Base-by-base conservation (phyloP, 2,329 filamentous ascomycete species). In the Pseudogymnoascus sp. region DNA sequence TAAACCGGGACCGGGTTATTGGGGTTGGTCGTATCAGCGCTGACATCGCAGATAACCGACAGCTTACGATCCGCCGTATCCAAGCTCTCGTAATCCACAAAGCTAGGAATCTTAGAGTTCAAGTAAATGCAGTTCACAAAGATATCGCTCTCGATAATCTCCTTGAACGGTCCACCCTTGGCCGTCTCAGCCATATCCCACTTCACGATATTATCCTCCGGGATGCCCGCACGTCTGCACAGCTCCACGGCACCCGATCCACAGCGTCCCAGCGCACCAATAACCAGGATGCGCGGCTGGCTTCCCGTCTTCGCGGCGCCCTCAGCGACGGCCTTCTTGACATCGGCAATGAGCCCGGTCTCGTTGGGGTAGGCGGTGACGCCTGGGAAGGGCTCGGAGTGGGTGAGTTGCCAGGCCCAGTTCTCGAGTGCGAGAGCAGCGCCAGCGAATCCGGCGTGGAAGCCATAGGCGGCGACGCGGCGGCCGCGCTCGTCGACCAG, bases 121-220 rank as follows among this genome's bases (percentile, higher is more conserved):
- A 97, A 86, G 78, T 96, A 96, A 75, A 96, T 93, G 83, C 89
- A 92, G 80, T 95, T 96, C 75, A 95, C 81, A 73, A 92, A 91
- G 73, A 91, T 87, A 71, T 90, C 86, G 66, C 80, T 83, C 76
- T 91, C 83, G 57, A 86, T 80, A 71, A 96, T 92, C 78, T 95
- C 90, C 67, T 80, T 76, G 77, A 93, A 95, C 8, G 91, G 91
- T 0, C 91, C 91, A 63, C 80, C 74, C 68, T 80, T 77, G 60
- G 74, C 75, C 69, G 91, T 96, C 82, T 96, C 91, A 34, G 83
- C 83, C 73, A 96, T 83, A 79, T 96, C 92, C 83, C 82, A 85
- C 69, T 80, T 79, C 68, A 83, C 71, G 70, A 96, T 88, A 70
- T 88, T 83, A 69, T 85, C 81, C 21, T 85, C 82, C 12, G 86